Evolutionary conservation across 371 early-diverging fungal species (phyloP).

Genomic region (Rhizopus arrhizus): DNA sequence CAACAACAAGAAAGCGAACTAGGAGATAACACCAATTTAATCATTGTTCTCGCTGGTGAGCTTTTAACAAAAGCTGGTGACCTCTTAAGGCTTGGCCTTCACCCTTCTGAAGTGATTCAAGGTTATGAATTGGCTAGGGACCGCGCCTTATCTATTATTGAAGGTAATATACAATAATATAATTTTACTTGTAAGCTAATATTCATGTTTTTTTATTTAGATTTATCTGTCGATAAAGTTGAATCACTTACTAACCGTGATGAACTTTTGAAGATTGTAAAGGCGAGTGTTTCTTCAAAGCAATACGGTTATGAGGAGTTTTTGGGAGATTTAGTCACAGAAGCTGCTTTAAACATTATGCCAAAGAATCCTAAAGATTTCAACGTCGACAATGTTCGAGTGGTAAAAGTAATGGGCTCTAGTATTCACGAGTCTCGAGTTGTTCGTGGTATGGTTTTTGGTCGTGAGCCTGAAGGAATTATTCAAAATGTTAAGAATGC

Average conservation of each 20-base stretch:
- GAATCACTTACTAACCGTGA: constrained; percentile 53
- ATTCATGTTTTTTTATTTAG: constrained; percentile 33
- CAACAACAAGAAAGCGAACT: constrained; percentile 98
- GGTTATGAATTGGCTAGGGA: constrained; percentile 91
- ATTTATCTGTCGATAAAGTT: constrained; percentile 70
- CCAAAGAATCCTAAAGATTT: constrained; percentile 84
- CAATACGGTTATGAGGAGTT: constrained; percentile 94
- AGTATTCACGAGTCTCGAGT: constrained; percentile 90
- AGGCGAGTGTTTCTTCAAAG: constrained; percentile 85
- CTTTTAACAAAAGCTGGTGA: constrained; percentile 92
- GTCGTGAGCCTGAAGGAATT: constrained; percentile 89
- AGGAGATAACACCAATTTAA: constrained; percentile 95
- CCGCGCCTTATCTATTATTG: constrained; percentile 81
- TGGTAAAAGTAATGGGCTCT: constrained; percentile 97
- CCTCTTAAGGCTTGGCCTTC: constrained; percentile 91
- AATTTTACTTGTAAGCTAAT: too few relatives aligned
- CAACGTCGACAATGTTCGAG: constrained; percentile 94
- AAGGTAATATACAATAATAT: constrained; percentile 53
- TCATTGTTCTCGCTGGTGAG: constrained; percentile 93
- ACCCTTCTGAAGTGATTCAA: constrained; percentile 91
- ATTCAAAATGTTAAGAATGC: constrained; percentile 75
- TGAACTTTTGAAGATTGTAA: constrained; percentile 74
- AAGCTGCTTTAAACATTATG: constrained; percentile 91
- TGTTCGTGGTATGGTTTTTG: constrained; percentile 98
- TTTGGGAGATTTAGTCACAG: constrained; percentile 77